A percentile compares a stretch with the other conserved stretches of the same genome.
Conservation (phyloP, 805 yeast genomes). For the Yamadazyma insecticola region DNA sequence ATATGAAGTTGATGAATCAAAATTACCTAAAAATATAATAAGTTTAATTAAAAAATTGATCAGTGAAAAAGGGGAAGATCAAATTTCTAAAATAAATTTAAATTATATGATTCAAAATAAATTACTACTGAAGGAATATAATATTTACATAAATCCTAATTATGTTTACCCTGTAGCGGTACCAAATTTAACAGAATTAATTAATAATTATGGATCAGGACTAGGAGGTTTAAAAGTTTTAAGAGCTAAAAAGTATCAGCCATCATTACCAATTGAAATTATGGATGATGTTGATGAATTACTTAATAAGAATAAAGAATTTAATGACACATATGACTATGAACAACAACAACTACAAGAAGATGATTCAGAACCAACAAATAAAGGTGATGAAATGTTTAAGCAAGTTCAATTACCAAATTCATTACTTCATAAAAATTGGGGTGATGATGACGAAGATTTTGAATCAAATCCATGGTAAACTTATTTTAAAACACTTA, state of each 20-base stretch:
- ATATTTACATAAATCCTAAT: constrained; percentile 49
- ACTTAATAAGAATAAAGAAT: constrained; percentile 22
- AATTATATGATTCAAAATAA: constrained; percentile 39
- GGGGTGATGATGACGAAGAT: constrained; percentile 39
- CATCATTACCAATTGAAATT: constrained; percentile 64
- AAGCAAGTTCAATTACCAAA: constrained; percentile 46
- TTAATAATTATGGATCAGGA: constrained; percentile 74
- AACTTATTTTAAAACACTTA: too few relatives aligned
- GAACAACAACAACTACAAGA: constrained; percentile 18
- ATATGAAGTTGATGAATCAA: constrained; percentile 77
- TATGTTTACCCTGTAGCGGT: constrained; percentile 53
- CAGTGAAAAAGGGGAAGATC: constrained; percentile 35
- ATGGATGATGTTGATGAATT: constrained; percentile 71
- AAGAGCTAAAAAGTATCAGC: constrained; percentile 59
- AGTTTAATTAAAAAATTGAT: constrained; percentile 27
- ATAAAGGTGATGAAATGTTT: constrained; percentile 45
- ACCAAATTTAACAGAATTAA: constrained; percentile 71
- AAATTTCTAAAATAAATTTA: constrained; percentile 19
- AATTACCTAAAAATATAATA: constrained; percentile 42
- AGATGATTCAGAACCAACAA: constrained; percentile 20
- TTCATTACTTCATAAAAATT: constrained; percentile 45
- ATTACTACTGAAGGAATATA: constrained; percentile 35
- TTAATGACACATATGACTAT: constrained; percentile 29
- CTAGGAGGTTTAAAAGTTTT: constrained; percentile 54
- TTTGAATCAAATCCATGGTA: constrained; percentile 68